A percentile compares a stretch with the other conserved stretches of the same genome.
Conservation (phyloP, 2,329 filamentous ascomycete genomes). For the Trichophyton mentagrophytes region DNA sequence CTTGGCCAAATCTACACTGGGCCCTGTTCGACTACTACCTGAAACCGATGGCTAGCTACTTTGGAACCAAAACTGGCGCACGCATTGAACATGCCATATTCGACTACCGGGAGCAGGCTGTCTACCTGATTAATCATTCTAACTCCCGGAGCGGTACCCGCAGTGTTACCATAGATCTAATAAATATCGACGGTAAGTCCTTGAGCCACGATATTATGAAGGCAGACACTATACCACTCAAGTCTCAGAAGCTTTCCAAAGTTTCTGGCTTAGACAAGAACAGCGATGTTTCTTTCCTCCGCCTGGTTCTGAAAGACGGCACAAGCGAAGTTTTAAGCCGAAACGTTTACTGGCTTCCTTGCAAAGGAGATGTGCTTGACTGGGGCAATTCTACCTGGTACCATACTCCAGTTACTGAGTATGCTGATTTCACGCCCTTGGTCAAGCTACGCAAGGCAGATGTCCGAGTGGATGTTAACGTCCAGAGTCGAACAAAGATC, state of each 20-base stretch:
- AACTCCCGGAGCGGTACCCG: constrained; percentile 30
- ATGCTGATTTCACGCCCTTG: constrained; percentile 38
- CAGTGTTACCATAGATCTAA: constrained; percentile 37
- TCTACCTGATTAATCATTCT: constrained; percentile 46
- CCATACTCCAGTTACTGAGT: constrained; percentile 43
- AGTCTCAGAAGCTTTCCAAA: constrained; percentile 27
- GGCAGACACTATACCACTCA: constrained; percentile 34
- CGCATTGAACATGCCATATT: constrained; percentile 44
- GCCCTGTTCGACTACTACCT: constrained; percentile 53
- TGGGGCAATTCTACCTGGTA: constrained; percentile 49
- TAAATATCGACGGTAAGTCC: constrained; percentile 36
- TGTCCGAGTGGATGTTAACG: constrained; percentile 22
- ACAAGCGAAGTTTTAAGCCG: constrained; percentile 33
- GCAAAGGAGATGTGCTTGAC: constrained; percentile 37
- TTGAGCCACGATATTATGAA: constrained; percentile 26
- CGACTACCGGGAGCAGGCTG: constrained; percentile 35
- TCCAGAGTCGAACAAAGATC: constrained; percentile 9
- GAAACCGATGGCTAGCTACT: constrained; percentile 46
- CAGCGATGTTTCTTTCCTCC: constrained; percentile 39
- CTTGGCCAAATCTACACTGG: constrained; percentile 55
- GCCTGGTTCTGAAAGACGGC: constrained; percentile 34
- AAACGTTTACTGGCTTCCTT: constrained; percentile 49
- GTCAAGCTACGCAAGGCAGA: constrained; percentile 27
- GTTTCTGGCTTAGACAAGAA: constrained; percentile 24
- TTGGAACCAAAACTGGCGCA: constrained; percentile 43